A percentile compares a stretch with the other conserved stretches of the same genome.
These are phyloP conservation scores for Pholiota microspora DNA, from an alignment of 768 basidiomycete genomes.

Conservation along the genomic window DNA sequence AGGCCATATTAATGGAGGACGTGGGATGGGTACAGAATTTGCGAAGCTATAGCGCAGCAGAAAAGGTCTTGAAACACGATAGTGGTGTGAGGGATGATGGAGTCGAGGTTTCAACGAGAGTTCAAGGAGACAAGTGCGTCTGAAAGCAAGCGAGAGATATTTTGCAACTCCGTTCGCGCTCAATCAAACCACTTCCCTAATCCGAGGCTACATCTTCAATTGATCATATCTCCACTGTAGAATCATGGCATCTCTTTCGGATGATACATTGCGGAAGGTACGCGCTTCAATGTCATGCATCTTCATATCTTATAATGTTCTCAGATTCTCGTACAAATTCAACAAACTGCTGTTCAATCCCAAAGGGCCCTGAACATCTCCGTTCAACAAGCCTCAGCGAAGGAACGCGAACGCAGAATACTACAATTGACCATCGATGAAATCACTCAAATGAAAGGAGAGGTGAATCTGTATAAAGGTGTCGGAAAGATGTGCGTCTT, in stretches of 20 bases:
- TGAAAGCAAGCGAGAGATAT: slow-evolving; percentile 19
- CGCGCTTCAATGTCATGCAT: not conserved
- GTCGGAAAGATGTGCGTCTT: slow-evolving; percentile 90
- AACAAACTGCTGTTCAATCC: slow-evolving; percentile 85
- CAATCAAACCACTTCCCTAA: slow-evolving; percentile 4
- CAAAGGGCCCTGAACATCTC: slow-evolving; percentile 75
- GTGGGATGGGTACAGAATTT: not conserved
- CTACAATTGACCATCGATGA: slow-evolving; percentile 88
- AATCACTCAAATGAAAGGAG: slow-evolving; percentile 63
- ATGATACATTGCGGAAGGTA: slow-evolving; percentile 84
- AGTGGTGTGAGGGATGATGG: not conserved
- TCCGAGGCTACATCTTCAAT: not conserved
- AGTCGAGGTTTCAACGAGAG: too few species aligned
- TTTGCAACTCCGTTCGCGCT: slow-evolving; percentile 31
- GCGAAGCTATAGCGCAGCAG: not conserved
- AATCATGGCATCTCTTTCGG: slow-evolving; percentile 59
- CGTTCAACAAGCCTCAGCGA: slow-evolving; percentile 70
- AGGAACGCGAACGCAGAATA: slow-evolving; percentile 88
- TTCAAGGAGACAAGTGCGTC: slow-evolving; percentile 3
- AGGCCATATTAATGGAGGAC: slow-evolving; percentile 32
- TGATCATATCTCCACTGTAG: not conserved
- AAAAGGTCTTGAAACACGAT: slow-evolving; percentile 3
- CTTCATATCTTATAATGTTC: not conserved
- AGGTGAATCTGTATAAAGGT: slow-evolving; percentile 88
- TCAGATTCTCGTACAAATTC: slow-evolving; percentile 91